These are phyloP conservation scores for Leccinum fallax DNA, from an alignment of 1,284 basidiomycete genomes.

Conservation along the genomic window DNA sequence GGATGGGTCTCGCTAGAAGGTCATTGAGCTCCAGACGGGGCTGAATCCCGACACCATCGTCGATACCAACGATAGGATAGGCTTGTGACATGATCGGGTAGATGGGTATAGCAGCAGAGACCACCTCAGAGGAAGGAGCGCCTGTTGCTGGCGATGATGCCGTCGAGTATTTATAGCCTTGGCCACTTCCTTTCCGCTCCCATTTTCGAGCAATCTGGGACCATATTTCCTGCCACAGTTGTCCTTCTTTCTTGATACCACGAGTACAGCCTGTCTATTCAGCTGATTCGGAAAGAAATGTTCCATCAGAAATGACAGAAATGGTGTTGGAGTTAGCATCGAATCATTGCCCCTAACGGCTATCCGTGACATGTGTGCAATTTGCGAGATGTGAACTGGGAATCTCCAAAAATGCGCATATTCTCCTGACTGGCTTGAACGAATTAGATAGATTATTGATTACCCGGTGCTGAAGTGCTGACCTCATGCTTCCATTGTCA, in stretches of 20 bases:
- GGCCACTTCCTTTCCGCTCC: no score
- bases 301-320: not conserved
- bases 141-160: no score
- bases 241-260: no score
- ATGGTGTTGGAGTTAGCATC: no score
- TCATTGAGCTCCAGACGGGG: slow-evolving; percentile 20
- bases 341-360: no score
- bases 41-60: slow-evolving; percentile 10
- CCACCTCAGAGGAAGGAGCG: not conserved
- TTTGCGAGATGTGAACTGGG: no score
- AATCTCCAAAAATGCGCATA: not conserved
- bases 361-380: not conserved
- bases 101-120: not conserved
- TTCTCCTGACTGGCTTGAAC: not conserved
- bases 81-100: slow-evolving; percentile 9
- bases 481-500: not conserved
- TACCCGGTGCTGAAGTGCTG: not conserved
- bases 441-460: not conserved
- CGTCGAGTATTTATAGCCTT: no score
- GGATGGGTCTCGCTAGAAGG: slow-evolving; percentile 9
- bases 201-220: no score
- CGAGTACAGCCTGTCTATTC: no score
- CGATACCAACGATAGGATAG: slow-evolving; percentile 11
- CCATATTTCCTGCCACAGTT: no score
- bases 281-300: not conserved